Evolutionary conservation across 2,329 filamentous ascomycete genomes (phyloP), one percentile per base, ranked within the genome.

Genomic region (Microdochium paspali): DNA sequence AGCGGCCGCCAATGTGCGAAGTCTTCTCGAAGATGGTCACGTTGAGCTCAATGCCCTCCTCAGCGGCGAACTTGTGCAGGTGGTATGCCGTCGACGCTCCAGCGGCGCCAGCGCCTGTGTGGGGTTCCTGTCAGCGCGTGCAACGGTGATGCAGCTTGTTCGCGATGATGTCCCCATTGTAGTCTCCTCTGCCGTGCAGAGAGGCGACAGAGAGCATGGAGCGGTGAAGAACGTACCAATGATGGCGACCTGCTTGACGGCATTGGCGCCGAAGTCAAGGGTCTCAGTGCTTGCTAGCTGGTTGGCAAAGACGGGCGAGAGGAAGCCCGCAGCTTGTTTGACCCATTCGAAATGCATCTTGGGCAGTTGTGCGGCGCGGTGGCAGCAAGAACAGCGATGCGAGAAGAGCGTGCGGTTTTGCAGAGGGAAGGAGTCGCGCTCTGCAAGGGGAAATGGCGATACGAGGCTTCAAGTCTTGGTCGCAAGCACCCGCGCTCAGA

Each of bases 21-120:
- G 80, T 82, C 55, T 84, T 85, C 60, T 98, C 93, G 62, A 91
- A 96, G 24, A 98, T 72, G 21, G 90, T 95, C 57, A 97, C 84
- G 54, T 95, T 85, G 49, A 91, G 61, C 2, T 74, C 68, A 18
- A 85, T 64, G 18, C 69, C 70, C n/a, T 74, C 71, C 49, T 78
- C 66, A 3, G 77, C 66, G 21, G 87, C 85, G 63, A 83, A 90
- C 58, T 84, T 79, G 32, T 76, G 75, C 44, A 98, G 72, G 59
- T 91, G 81, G 65, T 93, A 95, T 1, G 93, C 90, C 2, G 90
- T 73, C 2, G 90, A 95, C 4, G 93, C 81, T 25, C 93, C 93
- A 25, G 82, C 91, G 40, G 93, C 84, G 44, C 93, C 93, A 55
- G 91, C 91, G 51, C 93, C 91, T 95, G 52, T 24, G 43, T 20